A percentile compares a stretch with the other conserved stretches of the same genome.
Evolutionary conservation across 1,284 basidiomycete genomes (phyloP).

Genomic region (Trichosporon ovoides): DNA sequence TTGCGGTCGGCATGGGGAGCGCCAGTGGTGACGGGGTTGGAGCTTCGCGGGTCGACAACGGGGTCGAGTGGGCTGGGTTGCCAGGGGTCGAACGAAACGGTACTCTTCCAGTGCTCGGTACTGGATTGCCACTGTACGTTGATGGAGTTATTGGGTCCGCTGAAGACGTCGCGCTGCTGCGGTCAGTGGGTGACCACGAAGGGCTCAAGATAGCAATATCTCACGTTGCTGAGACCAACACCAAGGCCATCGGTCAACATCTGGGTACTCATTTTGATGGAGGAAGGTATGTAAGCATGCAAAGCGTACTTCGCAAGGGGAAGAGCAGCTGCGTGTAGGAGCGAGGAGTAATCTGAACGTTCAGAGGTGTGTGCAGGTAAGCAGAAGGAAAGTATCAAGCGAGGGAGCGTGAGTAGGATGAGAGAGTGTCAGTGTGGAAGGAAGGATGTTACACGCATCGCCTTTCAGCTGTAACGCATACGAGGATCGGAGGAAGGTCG

Average conservation of each 20-base stretch:
- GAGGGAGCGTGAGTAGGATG: no score
- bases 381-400: no score
- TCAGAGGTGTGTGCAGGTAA: not conserved
- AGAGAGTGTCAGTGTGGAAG: no score
- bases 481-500: no score
- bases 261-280: not conserved
- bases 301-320: not conserved
- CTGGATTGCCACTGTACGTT: conserved; percentile 1
- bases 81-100: not conserved
- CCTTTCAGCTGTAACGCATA: no score
- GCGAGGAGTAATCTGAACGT: not conserved
- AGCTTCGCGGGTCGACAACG: not conserved
- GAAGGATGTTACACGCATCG: no score
- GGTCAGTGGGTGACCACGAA: not conserved
- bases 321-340: not conserved
- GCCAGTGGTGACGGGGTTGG: not conserved
- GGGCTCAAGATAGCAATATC: not conserved
- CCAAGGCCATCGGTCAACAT: not conserved
- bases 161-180: not conserved
- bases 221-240: not conserved
- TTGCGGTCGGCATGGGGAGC: not conserved
- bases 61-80: not conserved
- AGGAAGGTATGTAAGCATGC: not conserved
- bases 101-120: not conserved
- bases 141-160: not conserved